Base-by-base conservation (phyloP, 768 basidiomycete genomes). In the Naematelia aurantialba region DNA sequence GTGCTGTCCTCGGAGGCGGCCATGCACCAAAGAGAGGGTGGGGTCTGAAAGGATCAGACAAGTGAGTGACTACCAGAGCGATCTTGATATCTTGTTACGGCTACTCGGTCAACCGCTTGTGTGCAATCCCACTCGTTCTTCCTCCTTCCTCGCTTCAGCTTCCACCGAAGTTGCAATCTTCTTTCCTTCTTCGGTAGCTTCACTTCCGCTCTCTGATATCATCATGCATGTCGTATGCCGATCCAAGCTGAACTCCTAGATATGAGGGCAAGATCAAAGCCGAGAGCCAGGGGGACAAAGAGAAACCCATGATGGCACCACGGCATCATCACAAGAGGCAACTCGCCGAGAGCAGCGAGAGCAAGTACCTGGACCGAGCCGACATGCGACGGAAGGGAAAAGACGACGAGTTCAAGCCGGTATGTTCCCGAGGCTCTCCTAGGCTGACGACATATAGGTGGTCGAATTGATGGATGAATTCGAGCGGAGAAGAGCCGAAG, bases 381-480 rank as follows among this genome's bases (percentile, higher is more conserved):
- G 75, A 68, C 45, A 56, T 71, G 61, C 54, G 77, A 10, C 52
- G 77, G 31, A 25, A 64, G 49, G 76, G 77, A 0, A 42, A 63
- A 21, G 75, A 76, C 3, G 71, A 77, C 52, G 76, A 76, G 54
- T 76, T 65, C 45, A 67, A 68, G 46, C 51, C 60, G 17, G 71
- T 71, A 24, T 27, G 70, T 60, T 53, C 11, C 17, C 10, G 17
- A 5, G 46, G 21, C 11, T 8, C 5, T 5, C 2, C 34, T 45
- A 5, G 34, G 47, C 52, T 63, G 47, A 63, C 45, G 29, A 19
- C 52, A 45, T 26, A 4, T 60, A 90, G 86, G 85, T 89, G 27
- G 89, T 90, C 73, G 85, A 89, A 11, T 78, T 93, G 10, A 78
- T 89, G 1, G 87, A 89, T 55, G 89, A 90, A 60, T 92, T 92